Percentiles rank a stretch among this genome's conserved stretches.
These are phyloP conservation scores for Spathaspora gorwiae DNA, from an alignment of 805 yeast species.

Conservation along the genomic window DNA sequence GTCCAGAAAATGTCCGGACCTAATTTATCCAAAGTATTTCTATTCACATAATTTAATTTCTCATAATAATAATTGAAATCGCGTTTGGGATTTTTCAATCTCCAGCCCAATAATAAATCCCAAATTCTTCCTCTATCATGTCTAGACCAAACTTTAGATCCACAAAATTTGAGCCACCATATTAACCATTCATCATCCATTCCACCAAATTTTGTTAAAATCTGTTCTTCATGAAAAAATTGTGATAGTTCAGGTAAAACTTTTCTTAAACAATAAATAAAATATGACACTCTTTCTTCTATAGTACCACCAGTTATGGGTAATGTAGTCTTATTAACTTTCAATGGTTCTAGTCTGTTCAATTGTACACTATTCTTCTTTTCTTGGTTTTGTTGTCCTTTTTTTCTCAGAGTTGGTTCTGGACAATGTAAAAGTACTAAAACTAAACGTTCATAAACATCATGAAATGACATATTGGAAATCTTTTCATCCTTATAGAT, in stretches of 20 bases:
- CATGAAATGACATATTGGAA: constrained; percentile 51
- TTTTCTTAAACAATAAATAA: constrained; percentile 57
- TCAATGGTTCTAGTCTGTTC: constrained; percentile 6
- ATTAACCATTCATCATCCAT: constrained; percentile 84
- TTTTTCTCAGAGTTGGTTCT: constrained; percentile 30
- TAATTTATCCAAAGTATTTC: constrained; percentile 28
- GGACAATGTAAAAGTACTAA: constrained; percentile 75
- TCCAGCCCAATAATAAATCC: constrained; percentile 84
- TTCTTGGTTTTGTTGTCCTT: not conserved
- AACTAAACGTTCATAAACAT: constrained; percentile 69
- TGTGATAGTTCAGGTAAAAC: constrained; percentile 71
- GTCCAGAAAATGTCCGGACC: constrained; percentile 69
- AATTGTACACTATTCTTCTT: not conserved
- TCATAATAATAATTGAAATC: constrained; percentile 26
- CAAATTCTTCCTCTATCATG: constrained; percentile 82
- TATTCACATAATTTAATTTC: constrained; percentile 29
- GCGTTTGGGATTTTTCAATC: constrained; percentile 34
- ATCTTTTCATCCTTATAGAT: constrained; percentile 22
- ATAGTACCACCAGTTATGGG: constrained; percentile 59
- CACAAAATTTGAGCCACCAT: constrained; percentile 94
- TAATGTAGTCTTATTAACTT: constrained; percentile 33
- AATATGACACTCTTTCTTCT: constrained; percentile 64
- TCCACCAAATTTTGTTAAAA: constrained; percentile 50
- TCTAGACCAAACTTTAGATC: constrained; percentile 78
- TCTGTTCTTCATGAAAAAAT: constrained; percentile 76